These are phyloP conservation scores for Ustilago cynodontis DNA, from an alignment of 1,284 basidiomycete genomes.

Conservation along the genomic window DNA sequence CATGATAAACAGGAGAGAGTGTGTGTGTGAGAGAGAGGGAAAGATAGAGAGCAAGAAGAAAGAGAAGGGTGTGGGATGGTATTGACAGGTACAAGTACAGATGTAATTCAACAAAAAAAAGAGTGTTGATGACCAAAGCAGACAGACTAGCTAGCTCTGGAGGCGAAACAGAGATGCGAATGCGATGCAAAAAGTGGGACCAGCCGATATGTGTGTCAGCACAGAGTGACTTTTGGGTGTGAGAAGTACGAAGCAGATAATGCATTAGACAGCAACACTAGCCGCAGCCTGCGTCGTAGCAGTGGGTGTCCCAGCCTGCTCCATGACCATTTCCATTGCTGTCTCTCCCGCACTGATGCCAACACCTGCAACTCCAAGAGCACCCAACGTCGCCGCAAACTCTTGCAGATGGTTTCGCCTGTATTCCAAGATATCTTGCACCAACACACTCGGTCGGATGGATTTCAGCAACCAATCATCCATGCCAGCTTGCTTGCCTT, in stretches of 20 bases:
- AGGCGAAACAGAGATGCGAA: conserved; percentile 10
- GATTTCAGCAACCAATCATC: conserved; percentile 61
- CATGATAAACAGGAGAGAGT: too few relatives aligned
- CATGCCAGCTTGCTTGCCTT: conserved; percentile 55
- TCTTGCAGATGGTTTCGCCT: conserved; percentile 39
- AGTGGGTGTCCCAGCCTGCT: conserved; percentile 29
- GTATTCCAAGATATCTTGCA: conserved; percentile 46
- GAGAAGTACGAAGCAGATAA: not conserved
- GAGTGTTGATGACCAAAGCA: conserved; percentile 6
- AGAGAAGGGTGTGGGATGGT: not conserved
- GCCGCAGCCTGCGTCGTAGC: conserved; percentile 6
- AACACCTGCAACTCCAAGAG: conserved; percentile 18
- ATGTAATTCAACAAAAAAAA: not conserved
- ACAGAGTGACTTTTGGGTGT: conserved; percentile 7
- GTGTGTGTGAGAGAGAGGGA: not conserved
- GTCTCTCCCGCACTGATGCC: conserved; percentile 29
- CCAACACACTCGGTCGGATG: conserved; percentile 39
- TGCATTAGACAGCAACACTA: conserved; percentile 12
- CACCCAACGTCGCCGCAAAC: conserved; percentile 33
- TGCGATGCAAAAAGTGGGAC: conserved; percentile 25
- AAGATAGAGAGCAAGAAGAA: not conserved
- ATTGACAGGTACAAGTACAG: conserved; percentile 28
- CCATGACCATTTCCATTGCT: conserved; percentile 40
- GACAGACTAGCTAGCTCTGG: conserved; percentile 24
- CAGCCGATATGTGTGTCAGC: not conserved